Evolutionary conservation across 768 basidiomycete species (phyloP).

Genomic region (Guyanaporus albipodus): DNA sequence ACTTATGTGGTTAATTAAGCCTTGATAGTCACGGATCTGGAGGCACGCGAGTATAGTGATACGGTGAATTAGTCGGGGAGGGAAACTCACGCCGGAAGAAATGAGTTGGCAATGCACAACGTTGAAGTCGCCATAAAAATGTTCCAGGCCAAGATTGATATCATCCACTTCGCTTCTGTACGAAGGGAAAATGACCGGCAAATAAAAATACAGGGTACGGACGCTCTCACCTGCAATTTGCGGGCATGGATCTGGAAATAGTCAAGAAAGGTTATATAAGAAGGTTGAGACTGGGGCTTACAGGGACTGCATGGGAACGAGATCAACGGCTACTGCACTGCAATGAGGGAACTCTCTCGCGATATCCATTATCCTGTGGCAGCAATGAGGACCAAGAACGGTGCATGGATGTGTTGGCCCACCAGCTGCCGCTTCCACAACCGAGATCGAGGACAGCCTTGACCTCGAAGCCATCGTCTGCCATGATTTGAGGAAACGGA

Average conservation of each 20-base stretch:
- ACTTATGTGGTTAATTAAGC: conserved; percentile 61
- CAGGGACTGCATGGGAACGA: conserved; percentile 75
- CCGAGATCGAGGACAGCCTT: conserved; percentile 73
- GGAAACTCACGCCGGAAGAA: conserved; percentile 61
- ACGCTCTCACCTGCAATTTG: conserved; percentile 57
- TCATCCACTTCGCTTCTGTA: conserved; percentile 79
- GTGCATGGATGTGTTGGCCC: conserved; percentile 11
- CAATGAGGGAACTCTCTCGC: conserved; percentile 70
- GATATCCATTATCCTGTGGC: conserved; percentile 66
- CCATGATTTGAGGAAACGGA: conserved; percentile 54
- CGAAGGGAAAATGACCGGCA: conserved; percentile 3
- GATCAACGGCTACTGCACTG: conserved; percentile 68
- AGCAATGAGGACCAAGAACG: conserved; percentile 6
- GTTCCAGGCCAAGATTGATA: conserved; percentile 79
- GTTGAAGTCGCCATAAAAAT: conserved; percentile 76
- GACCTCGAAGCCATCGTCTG: conserved; percentile 51
- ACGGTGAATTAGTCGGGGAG: conserved; percentile 5
- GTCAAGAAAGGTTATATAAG: conserved; percentile 17
- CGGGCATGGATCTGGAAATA: conserved; percentile 54
- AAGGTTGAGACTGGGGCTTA: conserved; percentile 34
- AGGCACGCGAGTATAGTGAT: conserved; percentile 13
- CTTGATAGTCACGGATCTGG: conserved; percentile 66
- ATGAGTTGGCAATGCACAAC: conserved; percentile 71
- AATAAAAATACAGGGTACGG: conserved; percentile 1
- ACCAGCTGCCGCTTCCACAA: conserved; percentile 80